Conservation (phyloP, 495 filamentous ascomycete species). For the Tuber calosporum region DNA sequence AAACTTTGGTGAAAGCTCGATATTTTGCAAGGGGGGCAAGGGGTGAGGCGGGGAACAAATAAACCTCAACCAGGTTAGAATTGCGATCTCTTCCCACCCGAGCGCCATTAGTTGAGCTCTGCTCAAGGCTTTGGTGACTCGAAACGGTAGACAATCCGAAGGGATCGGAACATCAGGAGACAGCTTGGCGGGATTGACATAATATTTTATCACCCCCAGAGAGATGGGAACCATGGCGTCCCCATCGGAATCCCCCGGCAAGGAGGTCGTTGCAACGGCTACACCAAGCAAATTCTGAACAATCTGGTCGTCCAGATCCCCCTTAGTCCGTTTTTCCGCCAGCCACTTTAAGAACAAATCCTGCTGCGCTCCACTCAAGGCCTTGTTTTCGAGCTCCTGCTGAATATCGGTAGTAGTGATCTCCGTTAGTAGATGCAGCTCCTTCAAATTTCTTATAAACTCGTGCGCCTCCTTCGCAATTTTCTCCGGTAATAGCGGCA, state of each 20-base stretch:
- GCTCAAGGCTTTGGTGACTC: constrained; percentile 58
- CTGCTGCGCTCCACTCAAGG: constrained; percentile 66
- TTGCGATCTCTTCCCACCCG: constrained; percentile 72
- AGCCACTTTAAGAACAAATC: constrained; percentile 73
- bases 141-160: constrained; percentile 72
- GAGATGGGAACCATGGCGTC: constrained; percentile 63
- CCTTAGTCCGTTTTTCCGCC: constrained; percentile 56
- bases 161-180: constrained; percentile 76
- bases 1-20: constrained; percentile 66
- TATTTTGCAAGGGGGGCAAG: constrained; percentile 51
- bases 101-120: constrained; percentile 61
- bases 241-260: constrained; percentile 45
- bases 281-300: constrained; percentile 64
- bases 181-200: constrained; percentile 65
- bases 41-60: constrained; percentile 48
- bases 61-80: constrained; percentile 76
- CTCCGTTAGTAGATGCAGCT: constrained; percentile 71
- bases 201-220: constrained; percentile 65
- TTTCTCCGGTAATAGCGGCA: constrained; percentile 74
- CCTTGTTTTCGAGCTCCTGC: constrained; percentile 66
- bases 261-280: constrained; percentile 59
- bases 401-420: constrained; percentile 81
- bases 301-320: constrained; percentile 58
- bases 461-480: constrained; percentile 56
- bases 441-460: constrained; percentile 70